Evolutionary conservation across 2,329 filamentous ascomycete species (phyloP), one percentile per base, ranked within the genome.

Genomic region (Aspergillus clavatus): DNA sequence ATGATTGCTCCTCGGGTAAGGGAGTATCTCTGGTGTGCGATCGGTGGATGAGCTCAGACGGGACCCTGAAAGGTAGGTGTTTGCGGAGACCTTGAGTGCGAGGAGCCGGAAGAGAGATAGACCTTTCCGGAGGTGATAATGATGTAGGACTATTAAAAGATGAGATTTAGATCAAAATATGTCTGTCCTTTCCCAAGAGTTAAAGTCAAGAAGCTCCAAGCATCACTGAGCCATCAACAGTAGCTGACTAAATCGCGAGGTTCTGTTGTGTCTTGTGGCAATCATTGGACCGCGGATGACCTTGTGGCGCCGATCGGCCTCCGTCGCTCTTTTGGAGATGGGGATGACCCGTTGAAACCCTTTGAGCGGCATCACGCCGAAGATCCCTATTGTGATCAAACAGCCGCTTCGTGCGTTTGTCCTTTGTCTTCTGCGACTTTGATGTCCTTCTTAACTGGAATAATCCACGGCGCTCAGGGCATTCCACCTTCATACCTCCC

Each of bases 1-100:
- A 82, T 81, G 44, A 19, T 47, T 47, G 40, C 70, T 43, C 44
- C 31, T 40, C 42, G 47, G 19, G 33, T 29, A 28, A 50, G 33
- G 22, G 26, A 38, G 8, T 24, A 24, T 5, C 8, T 24, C 23
- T 24, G 23, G 5, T 16, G 14, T 18, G 31, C 16, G 18, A 18
- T 21, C 18, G 18, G 31, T 23, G 23, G 19, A 18, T 10, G 33
- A 33, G 39, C 36, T 22, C 38, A 16, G 19, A 11, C 14, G 37
- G 33, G 26, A 38, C 24, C 40, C 14, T 29, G 23, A 28, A 16
- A 16, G 38, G 24, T 5, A 41, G 33, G 14, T 29, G 10, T 35
- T 35, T 35, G 31, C 31, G 31, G 31, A 21, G 18, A 16, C 31
- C 14, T 35, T 12, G 12, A 16, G 7, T 16, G 29, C 18, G 31